Conservation (phyloP, 352 stramenopile genomes). For the Pythium phragmitis region DNA sequence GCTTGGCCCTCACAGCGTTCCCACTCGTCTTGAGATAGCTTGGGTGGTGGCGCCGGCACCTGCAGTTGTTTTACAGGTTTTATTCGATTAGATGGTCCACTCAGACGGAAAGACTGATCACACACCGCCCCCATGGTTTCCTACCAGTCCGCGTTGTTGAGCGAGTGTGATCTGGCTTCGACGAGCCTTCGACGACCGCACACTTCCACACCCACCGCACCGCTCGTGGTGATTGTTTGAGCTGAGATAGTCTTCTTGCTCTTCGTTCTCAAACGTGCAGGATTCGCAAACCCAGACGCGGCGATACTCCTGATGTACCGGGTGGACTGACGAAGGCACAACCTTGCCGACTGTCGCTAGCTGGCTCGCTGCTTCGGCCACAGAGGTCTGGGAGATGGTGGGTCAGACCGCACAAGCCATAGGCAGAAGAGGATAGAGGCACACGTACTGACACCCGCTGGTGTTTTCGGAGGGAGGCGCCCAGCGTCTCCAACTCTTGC, state of each 20-base stretch:
- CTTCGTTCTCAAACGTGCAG: conserved; percentile 78
- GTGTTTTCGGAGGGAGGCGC: neutral
- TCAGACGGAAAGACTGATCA: neutral
- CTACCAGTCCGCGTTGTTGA: conserved; percentile 67
- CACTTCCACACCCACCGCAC: conserved; percentile 50
- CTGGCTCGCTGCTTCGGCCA: neutral
- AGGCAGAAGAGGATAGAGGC: neutral
- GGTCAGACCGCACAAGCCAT: neutral
- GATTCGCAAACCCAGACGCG: conserved; percentile 75
- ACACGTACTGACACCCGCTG: neutral
- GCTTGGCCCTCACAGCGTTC: conserved; percentile 66
- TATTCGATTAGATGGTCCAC: neutral
- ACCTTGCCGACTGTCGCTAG: neutral
- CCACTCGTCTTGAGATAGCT: conserved; percentile 72
- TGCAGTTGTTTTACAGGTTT: neutral
- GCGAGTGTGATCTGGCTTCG: conserved; percentile 52
- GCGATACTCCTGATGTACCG: conserved; percentile 34
- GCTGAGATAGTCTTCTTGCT: neutral
- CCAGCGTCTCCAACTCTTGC: neutral
- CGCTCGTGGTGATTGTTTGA: conserved; percentile 28
- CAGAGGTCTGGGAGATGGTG: neutral
- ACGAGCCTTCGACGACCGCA: conserved; percentile 27
- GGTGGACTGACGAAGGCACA: neutral
- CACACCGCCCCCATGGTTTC: neutral
- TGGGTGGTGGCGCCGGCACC: conserved; percentile 51